Evolutionary conservation across 352 stramenopile genomes (phyloP).

Genomic region (Blastocystis sp.): DNA sequence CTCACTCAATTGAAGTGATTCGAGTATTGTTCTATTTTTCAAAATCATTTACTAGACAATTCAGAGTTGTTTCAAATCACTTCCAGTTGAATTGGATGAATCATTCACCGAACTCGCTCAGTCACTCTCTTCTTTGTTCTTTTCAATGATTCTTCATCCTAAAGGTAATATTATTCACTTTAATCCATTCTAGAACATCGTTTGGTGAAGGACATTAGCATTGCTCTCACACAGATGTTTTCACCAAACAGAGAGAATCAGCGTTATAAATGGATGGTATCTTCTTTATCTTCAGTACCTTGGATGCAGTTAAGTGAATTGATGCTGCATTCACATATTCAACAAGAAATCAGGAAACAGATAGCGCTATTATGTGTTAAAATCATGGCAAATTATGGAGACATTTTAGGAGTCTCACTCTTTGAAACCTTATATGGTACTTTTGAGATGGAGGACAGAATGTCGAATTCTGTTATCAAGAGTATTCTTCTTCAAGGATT

Average conservation of each 20-base stretch:
- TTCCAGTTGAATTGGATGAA: neutral
- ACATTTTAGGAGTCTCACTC: neutral
- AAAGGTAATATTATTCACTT: neutral
- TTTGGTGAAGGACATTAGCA: neutral
- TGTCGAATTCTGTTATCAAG: neutral
- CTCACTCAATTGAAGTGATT: neutral
- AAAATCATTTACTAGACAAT: neutral
- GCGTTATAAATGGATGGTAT: neutral
- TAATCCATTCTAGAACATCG: neutral
- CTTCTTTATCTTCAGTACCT: neutral
- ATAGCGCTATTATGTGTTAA: neutral
- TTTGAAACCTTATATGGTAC: neutral
- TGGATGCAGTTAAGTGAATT: neutral
- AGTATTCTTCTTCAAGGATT: neutral
- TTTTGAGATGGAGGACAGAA: neutral
- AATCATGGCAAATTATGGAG: neutral
- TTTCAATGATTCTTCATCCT: neutral
- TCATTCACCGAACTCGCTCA: neutral
- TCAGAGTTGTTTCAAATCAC: neutral
- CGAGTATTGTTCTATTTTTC: neutral
- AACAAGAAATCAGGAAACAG: neutral
- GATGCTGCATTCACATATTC: neutral
- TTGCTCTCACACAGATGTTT: neutral
- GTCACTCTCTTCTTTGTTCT: neutral
- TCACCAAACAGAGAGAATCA: neutral